Evolutionary conservation across 768 basidiomycete species (phyloP), one percentile per base, ranked within the genome.

Genomic region (Tylopilus rubrobrunneus): DNA sequence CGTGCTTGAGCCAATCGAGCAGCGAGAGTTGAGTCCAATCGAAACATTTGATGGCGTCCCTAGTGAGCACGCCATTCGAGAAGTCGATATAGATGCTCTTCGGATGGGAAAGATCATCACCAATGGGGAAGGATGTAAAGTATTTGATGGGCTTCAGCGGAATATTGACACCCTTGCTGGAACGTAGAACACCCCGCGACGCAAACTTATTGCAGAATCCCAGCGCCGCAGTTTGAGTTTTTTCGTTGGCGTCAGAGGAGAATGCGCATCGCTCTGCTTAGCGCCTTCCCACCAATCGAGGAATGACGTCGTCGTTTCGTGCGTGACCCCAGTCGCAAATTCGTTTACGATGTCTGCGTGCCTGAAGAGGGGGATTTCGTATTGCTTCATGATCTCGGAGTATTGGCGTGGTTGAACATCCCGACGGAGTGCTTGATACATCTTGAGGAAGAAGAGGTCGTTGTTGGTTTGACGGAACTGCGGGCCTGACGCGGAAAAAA

Each of bases 41-140:
- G 10, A 31, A 34, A 34, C 34, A 15, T 10, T 31, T 12, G 28
- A 61, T 27, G 10, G 43, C 45, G 40, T 52, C 29, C 8, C 75
- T 76, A 0, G 78, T 64, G 21, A 79, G 67, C 51, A 91, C 75
- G 21, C 74, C 65, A 49, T 79, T 81, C 57, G 85, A 84, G 48
- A 94, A 69, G 10, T 70, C 72, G 47, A 85, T 71, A 0, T 90
- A 89, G 0, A 98, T 75, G 4, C 89, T 82, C 58, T 87, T 76
- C 1, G 73, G 69, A 5, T 93, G 94, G 7, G 93, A 72, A 5
- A 92, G 92, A 14, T 88, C 83, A 52, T 91, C 87, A 4, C 71
- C 52, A 3, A 88, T 85, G 15, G 92, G 82, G 17, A 75, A 72
- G 11, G 74, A 73, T 23, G 73, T 73, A 17, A 78, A 75, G 9